Conservation (phyloP, 108 stramenopile species). For the Cyclostephanos tholiformis region DNA sequence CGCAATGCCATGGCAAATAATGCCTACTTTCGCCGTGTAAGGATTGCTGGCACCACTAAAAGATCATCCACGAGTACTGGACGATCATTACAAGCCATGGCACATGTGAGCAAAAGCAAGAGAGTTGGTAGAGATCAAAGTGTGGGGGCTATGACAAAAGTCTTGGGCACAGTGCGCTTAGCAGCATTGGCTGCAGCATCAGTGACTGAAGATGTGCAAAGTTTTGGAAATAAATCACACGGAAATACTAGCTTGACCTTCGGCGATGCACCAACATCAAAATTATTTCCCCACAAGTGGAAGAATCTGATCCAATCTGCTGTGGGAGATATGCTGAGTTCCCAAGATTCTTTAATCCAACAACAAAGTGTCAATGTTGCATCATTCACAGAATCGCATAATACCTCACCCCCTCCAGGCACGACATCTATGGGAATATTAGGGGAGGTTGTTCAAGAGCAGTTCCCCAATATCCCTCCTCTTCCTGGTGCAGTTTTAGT, state of each 20-base stretch:
- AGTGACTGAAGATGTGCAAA: conserved; percentile 2
- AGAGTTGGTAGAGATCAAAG: not conserved
- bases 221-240: not conserved
- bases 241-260: conserved; percentile 2
- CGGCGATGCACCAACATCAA: not conserved
- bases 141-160: conserved; percentile 27
- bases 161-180: conserved; percentile 43
- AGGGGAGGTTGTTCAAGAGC: conserved; percentile 21
- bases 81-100: conserved; percentile 23
- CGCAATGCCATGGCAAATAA: conserved; percentile 19
- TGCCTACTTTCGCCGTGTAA: conserved; percentile 28
- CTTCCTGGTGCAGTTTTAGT: conserved; percentile 29
- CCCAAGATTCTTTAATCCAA: conserved; percentile 8
- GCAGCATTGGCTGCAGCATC: conserved; percentile 31
- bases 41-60: conserved; percentile 15
- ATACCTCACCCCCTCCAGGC: conserved; percentile 29
- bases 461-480: conserved; percentile 29
- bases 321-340: conserved; percentile 28
- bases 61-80: conserved; percentile 25
- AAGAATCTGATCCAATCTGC: conserved; percentile 36
- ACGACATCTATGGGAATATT: conserved; percentile 28
- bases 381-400: not conserved
- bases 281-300: conserved; percentile 14
- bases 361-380: conserved; percentile 1
- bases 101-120: conserved; percentile 20